Evolutionary conservation across 495 filamentous ascomycete species (phyloP).

Genomic region (Filosporella fistucella): DNA sequence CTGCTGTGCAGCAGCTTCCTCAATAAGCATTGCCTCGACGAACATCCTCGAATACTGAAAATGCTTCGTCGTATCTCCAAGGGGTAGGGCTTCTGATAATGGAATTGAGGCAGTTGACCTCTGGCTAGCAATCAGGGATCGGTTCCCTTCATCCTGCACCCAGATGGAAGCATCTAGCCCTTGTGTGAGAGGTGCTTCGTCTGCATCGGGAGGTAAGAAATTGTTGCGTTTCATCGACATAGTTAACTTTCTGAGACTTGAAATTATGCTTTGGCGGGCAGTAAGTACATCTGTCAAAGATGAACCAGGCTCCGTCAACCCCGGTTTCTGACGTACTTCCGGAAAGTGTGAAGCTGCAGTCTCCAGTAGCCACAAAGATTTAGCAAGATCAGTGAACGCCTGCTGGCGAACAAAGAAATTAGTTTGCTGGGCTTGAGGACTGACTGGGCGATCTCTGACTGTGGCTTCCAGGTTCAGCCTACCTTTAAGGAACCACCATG

Average conservation of each 20-base stretch:
- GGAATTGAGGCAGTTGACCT: slow-evolving; percentile 30
- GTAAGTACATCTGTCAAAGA: slow-evolving; percentile 41
- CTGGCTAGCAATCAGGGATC: slow-evolving; percentile 18
- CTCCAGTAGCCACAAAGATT: slow-evolving; percentile 75
- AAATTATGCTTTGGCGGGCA: slow-evolving; percentile 49
- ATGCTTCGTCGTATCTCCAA: slow-evolving; percentile 62
- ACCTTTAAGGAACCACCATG: slow-evolving; percentile 88
- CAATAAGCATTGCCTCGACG: slow-evolving; percentile 63
- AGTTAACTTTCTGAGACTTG: slow-evolving; percentile 65
- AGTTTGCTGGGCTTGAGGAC: slow-evolving; percentile 31
- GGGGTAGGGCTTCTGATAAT: slow-evolving; percentile 62
- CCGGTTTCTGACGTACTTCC: slow-evolving; percentile 33
- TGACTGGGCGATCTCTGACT: slow-evolving; percentile 52
- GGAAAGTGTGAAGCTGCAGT: slow-evolving; percentile 49
- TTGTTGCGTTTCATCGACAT: slow-evolving; percentile 80
- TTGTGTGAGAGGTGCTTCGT: slow-evolving; percentile 58
- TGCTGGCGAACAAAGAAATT: slow-evolving; percentile 51
- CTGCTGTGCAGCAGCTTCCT: slow-evolving; percentile 60
- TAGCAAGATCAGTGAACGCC: slow-evolving; percentile 74
- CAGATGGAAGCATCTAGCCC: slow-evolving; percentile 71
- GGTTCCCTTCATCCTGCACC: slow-evolving; percentile 46
- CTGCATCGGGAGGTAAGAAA: slow-evolving; percentile 56
- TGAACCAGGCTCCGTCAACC: slow-evolving; percentile 11
- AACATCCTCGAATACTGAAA: slow-evolving; percentile 75
- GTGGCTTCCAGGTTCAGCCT: slow-evolving; percentile 65